These are phyloP conservation scores for Panicum miliaceum DNA, from an alignment of 176 grass and related monocot species.

Conservation along the genomic window DNA sequence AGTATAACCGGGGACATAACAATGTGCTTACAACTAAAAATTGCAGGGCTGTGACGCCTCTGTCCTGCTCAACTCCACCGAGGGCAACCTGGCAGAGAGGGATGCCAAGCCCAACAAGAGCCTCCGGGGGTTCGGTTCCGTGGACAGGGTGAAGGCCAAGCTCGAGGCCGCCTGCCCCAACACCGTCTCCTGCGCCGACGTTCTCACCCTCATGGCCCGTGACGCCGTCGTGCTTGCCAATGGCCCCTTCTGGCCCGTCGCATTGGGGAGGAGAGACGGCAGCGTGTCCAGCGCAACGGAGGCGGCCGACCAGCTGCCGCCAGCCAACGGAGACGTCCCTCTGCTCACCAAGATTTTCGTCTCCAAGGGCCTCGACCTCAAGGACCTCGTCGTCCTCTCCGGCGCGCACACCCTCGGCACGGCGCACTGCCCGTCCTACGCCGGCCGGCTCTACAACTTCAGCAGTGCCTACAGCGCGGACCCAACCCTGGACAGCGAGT, in stretches of 20 bases:
- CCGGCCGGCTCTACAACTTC: slow-evolving; percentile 65
- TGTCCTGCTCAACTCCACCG: slow-evolving; percentile 59
- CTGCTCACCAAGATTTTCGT: slow-evolving; percentile 38
- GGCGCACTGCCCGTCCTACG: slow-evolving; percentile 52
- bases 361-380: slow-evolving; percentile 31
- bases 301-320: slow-evolving; percentile 15
- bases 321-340: background rate
- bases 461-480: slow-evolving; percentile 47
- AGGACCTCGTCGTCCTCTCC: slow-evolving; percentile 51
- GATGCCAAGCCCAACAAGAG: slow-evolving; percentile 66
- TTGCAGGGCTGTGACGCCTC: slow-evolving; percentile 76
- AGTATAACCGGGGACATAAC: background rate
- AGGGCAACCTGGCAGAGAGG: slow-evolving; percentile 54
- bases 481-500: slow-evolving; percentile 59
- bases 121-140: slow-evolving; percentile 58
- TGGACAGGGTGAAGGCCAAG: slow-evolving; percentile 68
- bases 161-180: slow-evolving; percentile 60
- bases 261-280: slow-evolving; percentile 44
- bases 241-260: slow-evolving; percentile 30
- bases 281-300: background rate
- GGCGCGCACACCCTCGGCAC: slow-evolving; percentile 71
- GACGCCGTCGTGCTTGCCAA: slow-evolving; percentile 68
- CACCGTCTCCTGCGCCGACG: slow-evolving; percentile 76
- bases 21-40: background rate
- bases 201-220: slow-evolving; percentile 63